Percentiles rank a stretch among this genome's conserved stretches.
Conservation (phyloP, 176 grass and related monocot genomes). For the Cymbopogon citratus region DNA sequence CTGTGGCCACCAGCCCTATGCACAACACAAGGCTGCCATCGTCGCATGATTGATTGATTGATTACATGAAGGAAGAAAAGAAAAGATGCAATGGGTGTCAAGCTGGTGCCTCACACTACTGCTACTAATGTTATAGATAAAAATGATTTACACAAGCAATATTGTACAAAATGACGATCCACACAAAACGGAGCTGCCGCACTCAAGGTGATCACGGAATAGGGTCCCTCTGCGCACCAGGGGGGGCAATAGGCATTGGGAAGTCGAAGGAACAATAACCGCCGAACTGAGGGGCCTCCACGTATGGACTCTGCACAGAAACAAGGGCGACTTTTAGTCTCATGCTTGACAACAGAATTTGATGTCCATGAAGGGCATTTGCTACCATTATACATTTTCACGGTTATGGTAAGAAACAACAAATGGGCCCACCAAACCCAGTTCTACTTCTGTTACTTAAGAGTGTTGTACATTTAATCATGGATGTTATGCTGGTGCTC, state of each 20-base stretch:
- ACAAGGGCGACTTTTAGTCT: neutral
- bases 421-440: neutral
- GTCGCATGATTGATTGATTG: slow-evolving; percentile 18
- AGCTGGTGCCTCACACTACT: neutral
- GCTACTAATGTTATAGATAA: slow-evolving; percentile 23
- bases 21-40: slow-evolving; percentile 16
- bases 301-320: slow-evolving; percentile 74
- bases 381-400: neutral
- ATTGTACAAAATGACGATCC: slow-evolving; percentile 37
- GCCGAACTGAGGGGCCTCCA: slow-evolving; percentile 71
- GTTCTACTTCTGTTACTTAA: neutral
- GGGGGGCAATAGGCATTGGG: slow-evolving; percentile 85
- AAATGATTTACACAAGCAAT: slow-evolving; percentile 29
- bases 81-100: neutral
- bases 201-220: slow-evolving; percentile 13
- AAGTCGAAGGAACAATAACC: slow-evolving; percentile 19
- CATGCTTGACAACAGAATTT: neutral
- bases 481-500: no score
- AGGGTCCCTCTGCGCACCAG: slow-evolving; percentile 65
- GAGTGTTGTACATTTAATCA: no score
- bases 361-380: neutral
- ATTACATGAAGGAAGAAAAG: slow-evolving; percentile 20
- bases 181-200: neutral
- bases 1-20: neutral
- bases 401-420: neutral